Evolutionary conservation across 805 yeast genomes (phyloP).

Genomic region (Ogataea siamensis): DNA sequence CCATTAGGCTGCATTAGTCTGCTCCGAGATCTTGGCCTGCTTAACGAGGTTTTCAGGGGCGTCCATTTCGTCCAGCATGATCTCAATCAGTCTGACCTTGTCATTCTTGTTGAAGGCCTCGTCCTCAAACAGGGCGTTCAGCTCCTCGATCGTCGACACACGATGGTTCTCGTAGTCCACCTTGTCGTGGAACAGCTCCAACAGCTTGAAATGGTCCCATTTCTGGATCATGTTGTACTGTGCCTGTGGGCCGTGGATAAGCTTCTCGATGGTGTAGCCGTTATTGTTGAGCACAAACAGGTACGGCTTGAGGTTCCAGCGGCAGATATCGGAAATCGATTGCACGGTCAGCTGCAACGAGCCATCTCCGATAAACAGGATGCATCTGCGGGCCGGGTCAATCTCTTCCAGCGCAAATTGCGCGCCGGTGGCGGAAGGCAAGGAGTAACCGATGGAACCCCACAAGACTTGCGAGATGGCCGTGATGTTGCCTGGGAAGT

Average conservation of each 20-base stretch:
- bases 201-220: slow-evolving; percentile 61
- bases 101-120: slow-evolving; percentile 50
- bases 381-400: slow-evolving; percentile 59
- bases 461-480: slow-evolving; percentile 75
- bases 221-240: slow-evolving; percentile 64
- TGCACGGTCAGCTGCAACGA: slow-evolving; percentile 73
- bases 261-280: slow-evolving; percentile 74
- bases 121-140: slow-evolving; percentile 48
- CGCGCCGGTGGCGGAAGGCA: slow-evolving; percentile 69
- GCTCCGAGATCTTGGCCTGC: slow-evolving; percentile 57
- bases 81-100: slow-evolving; percentile 64
- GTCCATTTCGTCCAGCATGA: slow-evolving; percentile 67
- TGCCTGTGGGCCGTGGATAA: slow-evolving; percentile 68
- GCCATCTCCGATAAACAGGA: slow-evolving; percentile 73
- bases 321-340: slow-evolving; percentile 67
- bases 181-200: slow-evolving; percentile 59
- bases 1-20: slow-evolving; percentile 28
- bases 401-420: slow-evolving; percentile 65
- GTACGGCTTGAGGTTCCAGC: slow-evolving; percentile 67
- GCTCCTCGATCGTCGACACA: slow-evolving; percentile 57
- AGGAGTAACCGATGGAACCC: slow-evolving; percentile 74
- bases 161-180: slow-evolving; percentile 51
- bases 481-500: slow-evolving; percentile 58
- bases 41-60: slow-evolving; percentile 64
- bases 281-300: slow-evolving; percentile 67